A percentile compares a stretch with the other conserved stretches of the same genome.
Conservation (phyloP, 2,329 filamentous ascomycete genomes). For the Aspergillus sp. region DNA sequence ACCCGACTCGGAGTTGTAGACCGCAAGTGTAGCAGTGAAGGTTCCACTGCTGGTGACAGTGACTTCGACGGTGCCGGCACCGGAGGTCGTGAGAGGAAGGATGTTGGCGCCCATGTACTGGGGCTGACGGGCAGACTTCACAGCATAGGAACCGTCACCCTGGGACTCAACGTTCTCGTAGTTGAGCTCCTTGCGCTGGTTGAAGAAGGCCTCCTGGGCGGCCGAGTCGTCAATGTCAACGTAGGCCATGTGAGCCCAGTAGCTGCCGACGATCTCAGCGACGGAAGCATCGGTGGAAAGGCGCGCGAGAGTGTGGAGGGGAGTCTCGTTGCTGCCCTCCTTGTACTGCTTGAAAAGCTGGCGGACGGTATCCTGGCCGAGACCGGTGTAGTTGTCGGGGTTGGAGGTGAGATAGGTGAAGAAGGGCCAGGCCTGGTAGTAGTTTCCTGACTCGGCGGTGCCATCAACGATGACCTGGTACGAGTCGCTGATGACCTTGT, state of each 20-base stretch:
- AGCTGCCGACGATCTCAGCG: slow-evolving; percentile 7
- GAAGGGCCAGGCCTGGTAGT: slow-evolving; percentile 14
- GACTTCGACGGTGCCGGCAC: neutral
- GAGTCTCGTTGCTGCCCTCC: slow-evolving; percentile 11
- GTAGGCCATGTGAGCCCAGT: slow-evolving; percentile 15
- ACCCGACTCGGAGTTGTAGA: neutral
- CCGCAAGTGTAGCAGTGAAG: slow-evolving; percentile 8
- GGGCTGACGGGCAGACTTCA: slow-evolving; percentile 4
- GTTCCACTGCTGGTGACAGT: neutral
- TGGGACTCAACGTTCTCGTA: slow-evolving; percentile 6
- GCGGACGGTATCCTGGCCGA: slow-evolving; percentile 2
- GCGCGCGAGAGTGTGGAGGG: slow-evolving; percentile 10
- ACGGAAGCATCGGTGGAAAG: neutral
- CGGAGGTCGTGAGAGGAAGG: slow-evolving; percentile 1
- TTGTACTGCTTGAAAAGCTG: slow-evolving; percentile 7
- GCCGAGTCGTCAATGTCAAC: slow-evolving; percentile 7
- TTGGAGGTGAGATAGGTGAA: slow-evolving; percentile 11
- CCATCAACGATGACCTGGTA: slow-evolving; percentile 13
- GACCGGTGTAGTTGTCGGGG: slow-evolving; percentile 10
- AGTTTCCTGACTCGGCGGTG: slow-evolving; percentile 1
- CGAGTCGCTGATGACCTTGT: slow-evolving; percentile 12
- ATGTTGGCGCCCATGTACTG: slow-evolving; percentile 15
- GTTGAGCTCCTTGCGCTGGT: neutral
- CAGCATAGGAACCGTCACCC: slow-evolving; percentile 1
- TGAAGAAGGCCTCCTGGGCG: slow-evolving; percentile 8